Evolutionary conservation across 768 basidiomycete genomes (phyloP).

Genomic region (Aureoboletus auriporus): DNA sequence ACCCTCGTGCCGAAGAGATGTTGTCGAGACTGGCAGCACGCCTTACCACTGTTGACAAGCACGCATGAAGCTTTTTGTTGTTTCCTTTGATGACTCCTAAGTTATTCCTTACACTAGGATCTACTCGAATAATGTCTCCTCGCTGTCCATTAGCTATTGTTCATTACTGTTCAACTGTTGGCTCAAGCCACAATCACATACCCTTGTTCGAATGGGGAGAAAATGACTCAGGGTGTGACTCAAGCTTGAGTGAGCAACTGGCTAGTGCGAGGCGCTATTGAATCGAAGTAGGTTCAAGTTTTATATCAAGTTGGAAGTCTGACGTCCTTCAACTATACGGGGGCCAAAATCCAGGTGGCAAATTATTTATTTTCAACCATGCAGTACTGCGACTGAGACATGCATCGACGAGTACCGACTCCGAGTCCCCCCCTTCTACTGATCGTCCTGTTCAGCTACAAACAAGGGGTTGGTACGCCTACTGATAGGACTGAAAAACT

Average conservation of each 20-base stretch:
- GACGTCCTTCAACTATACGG: no score
- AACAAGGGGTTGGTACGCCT: constrained; percentile 5
- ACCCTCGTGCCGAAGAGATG: constrained; percentile 62
- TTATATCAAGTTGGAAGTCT: no score
- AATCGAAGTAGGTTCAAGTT: no score
- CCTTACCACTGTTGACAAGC: constrained; percentile 54
- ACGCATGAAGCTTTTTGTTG: constrained; percentile 26
- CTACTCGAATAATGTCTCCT: constrained; percentile 6
- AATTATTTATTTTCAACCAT: no score
- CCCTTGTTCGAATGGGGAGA: background rate
- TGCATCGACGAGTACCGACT: no score
- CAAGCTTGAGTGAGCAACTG: no score
- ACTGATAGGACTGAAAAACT: constrained; percentile 4
- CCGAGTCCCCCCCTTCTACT: no score
- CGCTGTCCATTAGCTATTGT: constrained; percentile 4
- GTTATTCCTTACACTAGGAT: constrained; percentile 1
- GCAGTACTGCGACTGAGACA: no score
- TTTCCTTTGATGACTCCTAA: background rate
- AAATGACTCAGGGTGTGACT: background rate
- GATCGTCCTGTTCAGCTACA: constrained; percentile 23
- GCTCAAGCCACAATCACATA: constrained; percentile 1
- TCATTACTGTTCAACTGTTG: constrained; percentile 4
- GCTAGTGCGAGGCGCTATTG: no score
- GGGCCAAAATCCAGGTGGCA: no score
- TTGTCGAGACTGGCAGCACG: constrained; percentile 61